Base-by-base conservation (phyloP, 305 asterid species). In the Rubia peregrina region DNA sequence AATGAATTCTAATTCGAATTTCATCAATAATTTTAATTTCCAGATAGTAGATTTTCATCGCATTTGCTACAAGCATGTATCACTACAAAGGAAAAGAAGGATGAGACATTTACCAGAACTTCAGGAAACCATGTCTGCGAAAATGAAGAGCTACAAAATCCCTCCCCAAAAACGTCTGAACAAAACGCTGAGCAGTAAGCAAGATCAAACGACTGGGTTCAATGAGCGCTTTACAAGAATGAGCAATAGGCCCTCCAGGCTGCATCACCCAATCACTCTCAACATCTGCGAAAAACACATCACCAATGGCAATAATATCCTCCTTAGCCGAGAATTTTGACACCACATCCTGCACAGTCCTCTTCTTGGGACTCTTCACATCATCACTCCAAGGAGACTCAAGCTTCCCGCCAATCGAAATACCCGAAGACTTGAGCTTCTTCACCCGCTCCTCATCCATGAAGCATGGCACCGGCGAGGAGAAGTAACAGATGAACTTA, bases 211-310 rank as follows among this genome's bases (percentile, higher is more conserved):
- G 88, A 68, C 97, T 90, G 12, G 99, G 99, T 83, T 94, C 99
- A 46, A 91, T 85, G 79, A 94, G 75, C 0, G 94, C 90, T 83
- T 86, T 88, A 71, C 99, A 94, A n/a, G 85, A 83, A 82, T 90
- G 97, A 69, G 92, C 85, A 76, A 94, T 90, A 0, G 99, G 99
- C 14, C 99, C 99, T 61, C 98, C 95, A 3, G 99, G 91, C 82
- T 94, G 98, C 95, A 86, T 86, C 82, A 88, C 97, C 99, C 92
- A 85, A 6, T 84, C 90, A 69, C 80, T 86, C 87, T 89, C 99
- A 65, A 88, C 88, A 61, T 94, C 92, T 73, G 99, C 95, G 78
- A 94, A 91, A 82, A 91, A 94, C 79, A 94, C 90, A 71, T 94
- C 99, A 55, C 99, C 99, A 63, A 94, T 81, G 26, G 95, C 97